These are phyloP conservation scores for Tetracladium maxilliforme DNA, from an alignment of 2,329 filamentous ascomycete species.

Conservation along the genomic window DNA sequence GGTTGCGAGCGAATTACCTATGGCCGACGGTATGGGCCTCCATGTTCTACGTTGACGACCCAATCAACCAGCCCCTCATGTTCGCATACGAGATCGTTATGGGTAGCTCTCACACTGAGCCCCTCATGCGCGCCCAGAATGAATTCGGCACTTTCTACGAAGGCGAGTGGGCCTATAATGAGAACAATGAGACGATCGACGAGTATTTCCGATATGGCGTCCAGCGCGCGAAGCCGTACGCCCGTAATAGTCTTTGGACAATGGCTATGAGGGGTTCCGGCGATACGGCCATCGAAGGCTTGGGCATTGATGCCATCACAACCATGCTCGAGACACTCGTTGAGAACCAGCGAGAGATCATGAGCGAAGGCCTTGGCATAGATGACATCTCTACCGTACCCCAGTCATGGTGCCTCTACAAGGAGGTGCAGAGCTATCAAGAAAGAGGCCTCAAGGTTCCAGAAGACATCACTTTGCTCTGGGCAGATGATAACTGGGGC, in stretches of 20 bases:
- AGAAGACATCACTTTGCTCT: constrained; percentile 53
- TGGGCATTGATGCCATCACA: constrained; percentile 41
- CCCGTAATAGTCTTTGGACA: constrained; percentile 49
- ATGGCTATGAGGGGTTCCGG: constrained; percentile 57
- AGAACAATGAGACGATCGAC: constrained; percentile 53
- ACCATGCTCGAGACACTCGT: constrained; percentile 45
- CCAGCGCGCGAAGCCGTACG: constrained; percentile 47
- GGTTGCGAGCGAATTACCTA: constrained; percentile 58
- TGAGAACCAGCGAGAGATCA: constrained; percentile 39
- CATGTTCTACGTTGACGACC: constrained; percentile 61
- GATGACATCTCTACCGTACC: constrained; percentile 36
- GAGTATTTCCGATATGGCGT: constrained; percentile 56
- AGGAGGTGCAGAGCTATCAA: constrained; percentile 58
- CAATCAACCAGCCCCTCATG: constrained; percentile 50
- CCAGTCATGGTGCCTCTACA: constrained; percentile 62
- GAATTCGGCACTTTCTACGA: constrained; percentile 37
- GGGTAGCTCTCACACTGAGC: constrained; percentile 60
- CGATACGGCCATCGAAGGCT: constrained; percentile 42
- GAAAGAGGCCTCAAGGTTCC: constrained; percentile 48
- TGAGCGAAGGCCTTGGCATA: constrained; percentile 27
- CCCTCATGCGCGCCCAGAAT: constrained; percentile 47
- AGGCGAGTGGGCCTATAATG: constrained; percentile 55
- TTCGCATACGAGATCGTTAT: constrained; percentile 64
- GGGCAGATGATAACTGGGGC: constrained; percentile 57
- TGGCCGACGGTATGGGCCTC: constrained; percentile 61